Conservation (phyloP, 2,329 filamentous ascomycete species). For the Erysiphe pulchra region DNA sequence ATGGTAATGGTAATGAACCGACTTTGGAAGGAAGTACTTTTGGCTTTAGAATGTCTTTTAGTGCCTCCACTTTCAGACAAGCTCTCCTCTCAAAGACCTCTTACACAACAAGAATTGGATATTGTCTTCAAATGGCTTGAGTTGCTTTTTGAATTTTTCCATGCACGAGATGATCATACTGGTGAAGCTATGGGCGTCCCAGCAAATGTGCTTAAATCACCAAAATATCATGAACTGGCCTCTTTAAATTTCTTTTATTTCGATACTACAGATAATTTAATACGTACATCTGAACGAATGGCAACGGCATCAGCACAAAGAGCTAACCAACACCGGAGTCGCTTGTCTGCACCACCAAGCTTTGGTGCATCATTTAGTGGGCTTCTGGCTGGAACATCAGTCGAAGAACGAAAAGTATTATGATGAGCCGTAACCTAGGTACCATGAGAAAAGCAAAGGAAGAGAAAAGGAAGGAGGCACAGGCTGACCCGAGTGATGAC, state of each 20-base stretch:
- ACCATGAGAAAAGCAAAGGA: slow-evolving; percentile 94
- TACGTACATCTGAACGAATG: slow-evolving; percentile 92
- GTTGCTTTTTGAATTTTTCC: slow-evolving; percentile 81
- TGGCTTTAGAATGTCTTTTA: slow-evolving; percentile 69
- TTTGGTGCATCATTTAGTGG: slow-evolving; percentile 25
- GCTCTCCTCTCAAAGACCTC: slow-evolving; percentile 57
- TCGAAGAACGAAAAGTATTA: slow-evolving; percentile 50
- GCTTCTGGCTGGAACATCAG: slow-evolving; percentile 43
- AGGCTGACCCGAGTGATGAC: slow-evolving; percentile 90
- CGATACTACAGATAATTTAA: slow-evolving; percentile 68
- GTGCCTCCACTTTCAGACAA: slow-evolving; percentile 93
- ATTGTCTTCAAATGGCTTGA: slow-evolving; percentile 89
- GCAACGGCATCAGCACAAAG: slow-evolving; percentile 61
- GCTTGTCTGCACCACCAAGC: slow-evolving; percentile 39
- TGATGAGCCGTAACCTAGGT: slow-evolving; percentile 81
- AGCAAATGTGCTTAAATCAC: slow-evolving; percentile 74
- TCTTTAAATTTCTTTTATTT: slow-evolving; percentile 98
- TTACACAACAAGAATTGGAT: slow-evolving; percentile 72
- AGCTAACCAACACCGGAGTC: slow-evolving; percentile 46
- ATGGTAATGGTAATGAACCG: slow-evolving; percentile 98
- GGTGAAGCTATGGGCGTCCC: slow-evolving; percentile 73
- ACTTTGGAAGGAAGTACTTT: slow-evolving; percentile 89
- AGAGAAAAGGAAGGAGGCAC: slow-evolving; percentile 82
- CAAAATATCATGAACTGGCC: slow-evolving; percentile 94
- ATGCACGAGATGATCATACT: slow-evolving; percentile 63